Evolutionary conservation across 352 stramenopile species (phyloP).

Genomic region (Nothophytophthora sp.): DNA sequence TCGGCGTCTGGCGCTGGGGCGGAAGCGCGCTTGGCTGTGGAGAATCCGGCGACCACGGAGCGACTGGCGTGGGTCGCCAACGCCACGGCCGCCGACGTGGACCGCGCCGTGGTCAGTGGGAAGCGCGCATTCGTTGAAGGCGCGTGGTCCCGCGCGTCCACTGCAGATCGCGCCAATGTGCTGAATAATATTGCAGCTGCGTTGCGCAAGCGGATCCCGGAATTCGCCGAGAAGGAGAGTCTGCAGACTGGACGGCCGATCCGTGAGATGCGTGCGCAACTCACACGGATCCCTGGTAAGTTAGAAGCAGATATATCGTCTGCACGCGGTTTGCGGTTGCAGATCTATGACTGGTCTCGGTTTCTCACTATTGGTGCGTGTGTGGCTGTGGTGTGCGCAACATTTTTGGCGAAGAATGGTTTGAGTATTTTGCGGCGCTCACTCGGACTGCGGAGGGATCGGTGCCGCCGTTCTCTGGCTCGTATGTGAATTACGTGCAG

Average conservation of each 20-base stretch:
- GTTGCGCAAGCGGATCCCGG: slow-evolving; percentile 35
- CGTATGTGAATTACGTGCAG: slow-evolving; percentile 60
- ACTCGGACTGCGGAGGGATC: slow-evolving; percentile 66
- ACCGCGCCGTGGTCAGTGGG: slow-evolving; percentile 30
- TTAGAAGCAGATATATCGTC: background rate
- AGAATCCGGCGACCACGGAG: slow-evolving; percentile 56
- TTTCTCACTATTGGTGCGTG: too few species aligned
- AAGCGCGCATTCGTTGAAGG: slow-evolving; percentile 34
- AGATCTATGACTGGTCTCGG: too few species aligned
- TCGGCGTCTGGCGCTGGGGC: slow-evolving; percentile 20
- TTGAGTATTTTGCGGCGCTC: slow-evolving; percentile 84
- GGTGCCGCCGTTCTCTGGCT: slow-evolving; percentile 57
- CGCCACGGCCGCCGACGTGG: slow-evolving; percentile 36
- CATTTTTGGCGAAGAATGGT: slow-evolving; percentile 49
- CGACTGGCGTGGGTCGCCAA: slow-evolving; percentile 35
- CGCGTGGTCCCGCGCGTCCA: slow-evolving; percentile 30
- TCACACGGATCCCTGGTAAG: slow-evolving; percentile 41
- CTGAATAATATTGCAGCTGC: slow-evolving; percentile 41
- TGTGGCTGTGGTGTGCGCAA: background rate
- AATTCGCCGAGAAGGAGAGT: slow-evolving; percentile 62
- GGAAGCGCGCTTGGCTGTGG: slow-evolving; percentile 27
- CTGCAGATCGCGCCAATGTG: slow-evolving; percentile 34
- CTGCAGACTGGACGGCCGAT: slow-evolving; percentile 64
- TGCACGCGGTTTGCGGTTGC: background rate
- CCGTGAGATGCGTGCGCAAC: slow-evolving; percentile 56